Evolutionary conservation across 1,284 basidiomycete species (phyloP), one percentile per base, ranked within the genome.

Genomic region (Volvariella volvacea): DNA sequence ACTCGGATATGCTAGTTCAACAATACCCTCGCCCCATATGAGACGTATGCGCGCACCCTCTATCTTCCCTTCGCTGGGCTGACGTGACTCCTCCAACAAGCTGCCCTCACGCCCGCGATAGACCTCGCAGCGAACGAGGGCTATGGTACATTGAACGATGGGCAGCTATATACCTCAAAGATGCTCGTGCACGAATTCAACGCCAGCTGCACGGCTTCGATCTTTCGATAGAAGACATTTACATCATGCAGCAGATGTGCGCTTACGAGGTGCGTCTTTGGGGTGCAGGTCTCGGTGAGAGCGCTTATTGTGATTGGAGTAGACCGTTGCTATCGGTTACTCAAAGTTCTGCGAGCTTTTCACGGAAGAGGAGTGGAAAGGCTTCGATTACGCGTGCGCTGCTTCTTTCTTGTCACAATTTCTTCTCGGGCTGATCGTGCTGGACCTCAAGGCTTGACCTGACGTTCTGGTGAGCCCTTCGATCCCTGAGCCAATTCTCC

Each of bases 271-370:
- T 85, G 20, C n/a, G 61, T 56, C 31, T 22, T 25, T 17, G n/a
- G n/a, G n/a, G n/a, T n/a, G n/a, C n/a, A 9, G 22, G n/a, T 34
- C 20, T 16, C 4, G 17, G 16, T 36, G 4, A 6, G 34, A 20
- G 34, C n/a, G 34, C 19, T 31, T 34, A 4, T 21, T 17, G 22
- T 33, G 9, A 37, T 38, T 14, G 1, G 6, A 37, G 10, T 56
- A 91, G 83, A 95, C 92, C 2, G 90, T 93, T 32, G 86, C 91
- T 0, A 73, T 95, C 12, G 93, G 92, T 2, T 93, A 88, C 57
- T 91, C 87, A 21, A 83, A 80, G 52, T 96, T 95, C 65, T 97
- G 94, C 55, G 77, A 79, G 42, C 68, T 97, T 1, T 97, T 97
- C 64, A 92, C 88, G 0, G 72, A 86, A 56, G 83, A 90, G 38